A percentile compares a stretch with the other conserved stretches of the same genome.
These are phyloP conservation scores for Hypericum androsaemum DNA, from an alignment of 345 rosid species.

Conservation along the genomic window DNA sequence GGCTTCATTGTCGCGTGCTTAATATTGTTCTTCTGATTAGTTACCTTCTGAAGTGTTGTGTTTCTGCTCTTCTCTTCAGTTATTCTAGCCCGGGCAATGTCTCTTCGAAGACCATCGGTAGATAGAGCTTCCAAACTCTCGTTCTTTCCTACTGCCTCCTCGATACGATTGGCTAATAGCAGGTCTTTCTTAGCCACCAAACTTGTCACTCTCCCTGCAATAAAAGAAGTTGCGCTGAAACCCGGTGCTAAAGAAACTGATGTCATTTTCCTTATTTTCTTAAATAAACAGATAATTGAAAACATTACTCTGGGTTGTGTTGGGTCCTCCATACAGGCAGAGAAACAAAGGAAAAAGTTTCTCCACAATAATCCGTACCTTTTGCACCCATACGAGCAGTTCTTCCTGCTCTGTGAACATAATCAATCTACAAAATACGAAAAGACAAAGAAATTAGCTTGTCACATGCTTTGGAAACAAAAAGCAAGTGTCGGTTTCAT, in stretches of 20 bases:
- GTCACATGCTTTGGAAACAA: background rate
- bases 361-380: slow-evolving; percentile 33
- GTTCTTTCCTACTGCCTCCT: slow-evolving; percentile 71
- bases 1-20: slow-evolving; percentile 21
- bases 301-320: too few relatives aligned
- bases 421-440: slow-evolving; percentile 54
- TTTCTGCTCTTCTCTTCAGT: slow-evolving; percentile 50
- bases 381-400: slow-evolving; percentile 99
- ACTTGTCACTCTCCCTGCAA: slow-evolving; percentile 83
- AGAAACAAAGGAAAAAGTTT: background rate
- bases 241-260: too few relatives aligned
- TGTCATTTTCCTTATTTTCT: too few relatives aligned
- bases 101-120: slow-evolving; percentile 49
- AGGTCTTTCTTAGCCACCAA: slow-evolving; percentile 55
- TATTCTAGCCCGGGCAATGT: slow-evolving; percentile 53
- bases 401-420: slow-evolving; percentile 95
- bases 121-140: slow-evolving; percentile 79
- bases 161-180: slow-evolving; percentile 53
- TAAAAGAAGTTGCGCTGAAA: background rate
- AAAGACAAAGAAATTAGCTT: slow-evolving; percentile 4
- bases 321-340: background rate
- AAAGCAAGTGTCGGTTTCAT: too few relatives aligned
- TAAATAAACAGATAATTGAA: too few relatives aligned
- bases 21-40: slow-evolving; percentile 33
- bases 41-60: slow-evolving; percentile 31